phyloP scores from a whole-genome alignment of 1,284 basidiomycete genomes.

The Cryptococcus hybrid region DNA sequence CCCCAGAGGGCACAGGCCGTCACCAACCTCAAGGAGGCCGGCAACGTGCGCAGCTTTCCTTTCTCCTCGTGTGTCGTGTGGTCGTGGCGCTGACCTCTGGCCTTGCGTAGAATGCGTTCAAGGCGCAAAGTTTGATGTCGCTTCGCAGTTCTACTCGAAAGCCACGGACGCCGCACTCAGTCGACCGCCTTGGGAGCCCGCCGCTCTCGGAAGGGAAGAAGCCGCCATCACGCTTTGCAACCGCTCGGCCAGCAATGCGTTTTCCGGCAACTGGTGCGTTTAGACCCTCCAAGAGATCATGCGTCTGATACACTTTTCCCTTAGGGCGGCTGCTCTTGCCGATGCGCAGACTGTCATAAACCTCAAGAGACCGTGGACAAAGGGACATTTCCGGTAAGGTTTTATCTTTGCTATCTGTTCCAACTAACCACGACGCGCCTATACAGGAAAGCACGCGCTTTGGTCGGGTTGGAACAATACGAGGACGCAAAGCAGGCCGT shows the following conservation, averaged over 20 bases:
- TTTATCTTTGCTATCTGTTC: not conserved
- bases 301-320: not conserved
- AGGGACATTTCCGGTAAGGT: slow-evolving; percentile 91
- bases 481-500: slow-evolving; percentile 81
- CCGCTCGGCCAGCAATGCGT: slow-evolving; percentile 79
- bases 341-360: slow-evolving; percentile 89
- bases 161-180: slow-evolving; percentile 78
- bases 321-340: slow-evolving; percentile 59
- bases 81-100: not conserved
- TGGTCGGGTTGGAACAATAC: slow-evolving; percentile 68
- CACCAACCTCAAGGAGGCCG: slow-evolving; percentile 78
- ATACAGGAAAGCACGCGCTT: slow-evolving; percentile 54
- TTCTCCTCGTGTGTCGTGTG: not conserved
- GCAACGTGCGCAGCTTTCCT: slow-evolving; percentile 62
- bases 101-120: slow-evolving; percentile 66
- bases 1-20: slow-evolving; percentile 72
- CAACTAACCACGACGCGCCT: not conserved
- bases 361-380: slow-evolving; percentile 85
- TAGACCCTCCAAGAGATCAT: not conserved
- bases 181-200: slow-evolving; percentile 86
- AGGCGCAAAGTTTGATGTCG: slow-evolving; percentile 67
- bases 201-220: slow-evolving; percentile 81
- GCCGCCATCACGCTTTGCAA: slow-evolving; percentile 86
- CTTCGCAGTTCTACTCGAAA: slow-evolving; percentile 78
- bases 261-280: slow-evolving; percentile 60